These are phyloP conservation scores for Citrus sinensis DNA, from an alignment of 345 rosid genomes.

Conservation along the genomic window DNA sequence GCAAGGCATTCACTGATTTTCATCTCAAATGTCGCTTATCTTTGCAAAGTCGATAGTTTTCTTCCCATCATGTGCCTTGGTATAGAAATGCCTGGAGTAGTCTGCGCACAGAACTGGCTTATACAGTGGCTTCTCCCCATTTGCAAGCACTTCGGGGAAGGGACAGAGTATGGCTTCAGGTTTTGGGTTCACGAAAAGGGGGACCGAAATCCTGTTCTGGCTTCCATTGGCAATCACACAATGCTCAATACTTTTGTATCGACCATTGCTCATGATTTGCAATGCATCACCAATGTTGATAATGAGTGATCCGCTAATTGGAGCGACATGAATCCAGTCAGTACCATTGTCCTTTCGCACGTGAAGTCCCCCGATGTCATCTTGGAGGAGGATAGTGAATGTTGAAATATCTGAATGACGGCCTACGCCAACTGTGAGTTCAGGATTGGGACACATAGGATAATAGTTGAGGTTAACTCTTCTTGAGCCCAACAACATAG, in stretches of 20 bases:
- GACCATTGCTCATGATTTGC: constrained; percentile 28
- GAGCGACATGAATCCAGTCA: constrained; percentile 25
- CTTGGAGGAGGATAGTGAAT: constrained; percentile 46
- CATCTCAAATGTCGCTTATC: neutral
- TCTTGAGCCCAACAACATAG: no score
- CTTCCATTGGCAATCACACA: constrained; percentile 17
- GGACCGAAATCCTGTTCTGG: constrained; percentile 21
- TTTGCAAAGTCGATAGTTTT: constrained; percentile 19
- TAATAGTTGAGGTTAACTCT: constrained; percentile 36
- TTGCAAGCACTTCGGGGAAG: constrained; percentile 16
- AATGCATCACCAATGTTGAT: constrained; percentile 28
- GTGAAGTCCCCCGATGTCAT: constrained; percentile 44
- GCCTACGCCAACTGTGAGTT: constrained; percentile 41
- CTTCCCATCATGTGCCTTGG: constrained; percentile 31
- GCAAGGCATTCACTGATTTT: no score
- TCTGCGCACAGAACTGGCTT: constrained; percentile 23
- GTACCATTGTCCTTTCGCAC: constrained; percentile 26
- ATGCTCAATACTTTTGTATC: constrained; percentile 25
- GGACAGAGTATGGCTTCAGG: constrained; percentile 14
- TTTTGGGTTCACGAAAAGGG: constrained; percentile 21
- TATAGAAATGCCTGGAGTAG: constrained; percentile 32
- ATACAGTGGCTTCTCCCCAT: constrained; percentile 18
- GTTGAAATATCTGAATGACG: constrained; percentile 38
- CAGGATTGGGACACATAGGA: constrained; percentile 44
- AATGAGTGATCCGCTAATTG: constrained; percentile 13